Base-by-base conservation (phyloP, 306 rosid genomes). In the Gleditsia sinensis region DNA sequence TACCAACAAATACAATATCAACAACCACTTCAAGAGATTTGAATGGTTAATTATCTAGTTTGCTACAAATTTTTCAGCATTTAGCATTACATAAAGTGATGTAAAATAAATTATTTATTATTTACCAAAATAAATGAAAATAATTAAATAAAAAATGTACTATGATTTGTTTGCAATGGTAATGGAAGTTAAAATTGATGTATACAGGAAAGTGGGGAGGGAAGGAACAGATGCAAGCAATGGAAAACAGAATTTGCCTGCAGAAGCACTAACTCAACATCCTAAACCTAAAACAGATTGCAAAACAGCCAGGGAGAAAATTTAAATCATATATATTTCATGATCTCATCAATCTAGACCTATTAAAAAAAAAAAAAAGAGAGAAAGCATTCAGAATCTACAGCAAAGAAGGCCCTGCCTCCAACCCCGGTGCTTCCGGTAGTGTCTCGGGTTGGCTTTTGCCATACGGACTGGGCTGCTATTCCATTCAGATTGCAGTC, bases 381-480 rank as follows among this genome's bases (percentile, higher is more conserved):
- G 71, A 63, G 67, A 61, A 56, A 74, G 66, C 74, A 68, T 78
- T 90, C 76, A 94, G 86, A 92, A 95, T 84, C 83, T 95, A 88
- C 99, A 92, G 92, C 99, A 95, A 20, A 95, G 82, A 83, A 94
- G 64, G 67, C 88, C 67, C 16, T 71, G 72, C 84, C 65, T 82
- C 97, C 99, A 95, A 65, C 89, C 69, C 73, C 86, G 58, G 9
- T 73, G 83, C 80, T 88, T 94, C 65, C 85, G 78, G 67, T 45
- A 69, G 37, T 36, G 71, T 42, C 86, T 86, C 55, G 69, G 84
- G 11, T 90, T 91, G 3, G 93, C 92, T 75, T 92, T 92, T 1
- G 81, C 96, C 99, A 95, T 95, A 78, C 97, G 79, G 0, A 87
- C 92, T 0, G 99, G 99, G 78, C 99, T 95, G 85, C 90, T 86